These are phyloP conservation scores for Rhodotorula glutinis DNA, from an alignment of 1,284 basidiomycete genomes.

Conservation along the genomic window DNA sequence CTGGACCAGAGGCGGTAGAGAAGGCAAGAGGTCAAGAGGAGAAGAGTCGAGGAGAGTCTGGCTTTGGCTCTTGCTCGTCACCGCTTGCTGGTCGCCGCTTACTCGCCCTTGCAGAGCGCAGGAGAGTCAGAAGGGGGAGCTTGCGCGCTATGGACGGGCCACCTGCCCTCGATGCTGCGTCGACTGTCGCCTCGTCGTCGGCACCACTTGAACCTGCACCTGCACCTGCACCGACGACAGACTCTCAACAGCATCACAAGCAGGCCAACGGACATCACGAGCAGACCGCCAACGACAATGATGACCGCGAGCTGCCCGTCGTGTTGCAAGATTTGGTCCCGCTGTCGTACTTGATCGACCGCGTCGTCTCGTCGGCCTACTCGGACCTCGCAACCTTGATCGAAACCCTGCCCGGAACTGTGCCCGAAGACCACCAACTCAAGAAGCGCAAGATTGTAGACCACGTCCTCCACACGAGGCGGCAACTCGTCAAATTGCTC, in stretches of 20 bases:
- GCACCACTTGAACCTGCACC: not conserved
- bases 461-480: slow-evolving; percentile 81
- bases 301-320: slow-evolving; percentile 70
- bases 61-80: no score
- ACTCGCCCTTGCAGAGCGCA: no score
- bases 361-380: slow-evolving; percentile 74
- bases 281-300: not conserved
- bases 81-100: no score
- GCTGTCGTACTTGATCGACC: slow-evolving; percentile 69
- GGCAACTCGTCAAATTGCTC: slow-evolving; percentile 83
- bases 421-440: slow-evolving; percentile 72
- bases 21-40: no score
- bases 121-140: no score
- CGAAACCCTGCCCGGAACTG: slow-evolving; percentile 60
- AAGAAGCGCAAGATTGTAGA: slow-evolving; percentile 77
- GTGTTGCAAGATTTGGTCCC: slow-evolving; percentile 71
- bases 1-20: no score
- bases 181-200: no score
- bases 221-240: not conserved
- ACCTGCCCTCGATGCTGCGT: not conserved
- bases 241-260: no score
- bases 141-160: not conserved
- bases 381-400: slow-evolving; percentile 75
- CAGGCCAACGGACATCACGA: no score
- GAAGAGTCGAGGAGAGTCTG: no score